Percentiles rank a stretch among this genome's conserved stretches.
phyloP scores from a whole-genome alignment of 495 filamentous ascomycete species.

The Podospora anserina region DNA sequence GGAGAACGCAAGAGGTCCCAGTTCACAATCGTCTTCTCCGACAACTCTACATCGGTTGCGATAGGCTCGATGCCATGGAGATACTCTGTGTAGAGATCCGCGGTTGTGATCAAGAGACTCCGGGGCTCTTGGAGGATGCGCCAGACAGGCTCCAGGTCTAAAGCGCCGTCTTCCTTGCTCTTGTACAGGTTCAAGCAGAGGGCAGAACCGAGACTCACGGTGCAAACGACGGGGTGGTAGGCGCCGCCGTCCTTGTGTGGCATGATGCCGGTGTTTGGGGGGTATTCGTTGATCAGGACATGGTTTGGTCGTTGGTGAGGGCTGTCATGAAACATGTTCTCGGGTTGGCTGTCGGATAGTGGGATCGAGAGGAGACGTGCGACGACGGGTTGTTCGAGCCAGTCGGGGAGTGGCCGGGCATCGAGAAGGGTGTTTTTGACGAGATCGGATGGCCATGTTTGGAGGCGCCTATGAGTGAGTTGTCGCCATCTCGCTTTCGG shows the following conservation, averaged over 20 bases:
- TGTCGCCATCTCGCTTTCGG: conserved; percentile 81
- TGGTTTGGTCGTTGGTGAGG: conserved; percentile 83
- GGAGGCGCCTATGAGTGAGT: conserved; percentile 80
- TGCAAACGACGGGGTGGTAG: conserved; percentile 84
- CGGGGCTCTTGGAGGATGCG: conserved; percentile 84
- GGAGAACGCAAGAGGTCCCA: conserved; percentile 72
- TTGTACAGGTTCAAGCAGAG: conserved; percentile 76
- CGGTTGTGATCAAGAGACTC: conserved; percentile 72
- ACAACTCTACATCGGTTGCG: conserved; percentile 56
- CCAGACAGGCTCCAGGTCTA: conserved; percentile 50
- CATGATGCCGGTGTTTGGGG: conserved; percentile 87
- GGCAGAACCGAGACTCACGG: conserved; percentile 75
- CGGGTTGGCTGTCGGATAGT: conserved; percentile 27
- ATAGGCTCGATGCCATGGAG: conserved; percentile 74
- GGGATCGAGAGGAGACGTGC: conserved; percentile 58
- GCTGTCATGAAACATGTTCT: conserved; percentile 61
- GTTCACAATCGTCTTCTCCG: conserved; percentile 67
- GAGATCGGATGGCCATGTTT: conserved; percentile 83
- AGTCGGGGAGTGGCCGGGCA: conserved; percentile 64
- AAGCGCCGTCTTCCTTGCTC: conserved; percentile 54
- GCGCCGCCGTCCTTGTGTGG: conserved; percentile 90
- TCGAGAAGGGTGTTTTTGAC: conserved; percentile 70
- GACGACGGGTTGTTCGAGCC: conserved; percentile 70
- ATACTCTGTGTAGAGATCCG: conserved; percentile 64
- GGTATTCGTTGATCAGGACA: conserved; percentile 90